These are phyloP conservation scores for Neofusicoccum sp. DNA, from an alignment of 2,329 filamentous ascomycete genomes.

Conservation along the genomic window DNA sequence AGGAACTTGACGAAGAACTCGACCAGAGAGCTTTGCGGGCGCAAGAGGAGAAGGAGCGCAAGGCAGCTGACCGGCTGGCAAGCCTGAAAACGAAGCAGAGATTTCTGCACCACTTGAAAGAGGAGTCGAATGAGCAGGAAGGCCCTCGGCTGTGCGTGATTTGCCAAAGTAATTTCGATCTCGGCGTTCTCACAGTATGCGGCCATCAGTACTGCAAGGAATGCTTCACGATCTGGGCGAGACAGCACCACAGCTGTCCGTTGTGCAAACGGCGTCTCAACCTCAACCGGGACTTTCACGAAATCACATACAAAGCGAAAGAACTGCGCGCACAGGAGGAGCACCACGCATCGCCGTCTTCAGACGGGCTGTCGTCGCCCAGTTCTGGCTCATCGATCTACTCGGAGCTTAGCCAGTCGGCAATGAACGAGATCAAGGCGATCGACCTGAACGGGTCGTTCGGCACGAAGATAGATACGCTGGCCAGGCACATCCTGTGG, in stretches of 20 bases:
- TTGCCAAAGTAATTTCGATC: constrained; percentile 72
- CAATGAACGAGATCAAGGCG: constrained; percentile 76
- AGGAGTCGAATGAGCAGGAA: constrained; percentile 60
- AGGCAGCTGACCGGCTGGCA: constrained; percentile 58
- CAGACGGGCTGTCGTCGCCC: background rate
- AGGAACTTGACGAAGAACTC: constrained; percentile 57
- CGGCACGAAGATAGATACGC: constrained; percentile 84
- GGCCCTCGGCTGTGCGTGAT: constrained; percentile 72
- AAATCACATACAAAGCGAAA: constrained; percentile 78
- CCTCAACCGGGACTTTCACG: constrained; percentile 65
- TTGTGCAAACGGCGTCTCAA: constrained; percentile 73
- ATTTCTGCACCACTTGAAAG: constrained; percentile 66
- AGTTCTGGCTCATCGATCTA: constrained; percentile 59
- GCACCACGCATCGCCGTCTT: constrained; percentile 28
- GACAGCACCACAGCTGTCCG: constrained; percentile 72
- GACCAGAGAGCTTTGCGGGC: constrained; percentile 49
- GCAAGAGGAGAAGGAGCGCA: constrained; percentile 49
- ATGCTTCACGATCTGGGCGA: constrained; percentile 79
- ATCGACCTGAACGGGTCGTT: constrained; percentile 74
- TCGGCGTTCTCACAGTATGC: constrained; percentile 81
- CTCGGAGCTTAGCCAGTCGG: constrained; percentile 67
- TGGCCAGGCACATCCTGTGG: constrained; percentile 73
- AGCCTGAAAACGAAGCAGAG: constrained; percentile 69
- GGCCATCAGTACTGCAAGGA: constrained; percentile 91
- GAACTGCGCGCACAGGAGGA: constrained; percentile 68